Percentiles rank a stretch among this genome's conserved stretches.
Evolutionary conservation across 2,329 filamentous ascomycete species (phyloP).

Genomic region (Fusarium sp.): DNA sequence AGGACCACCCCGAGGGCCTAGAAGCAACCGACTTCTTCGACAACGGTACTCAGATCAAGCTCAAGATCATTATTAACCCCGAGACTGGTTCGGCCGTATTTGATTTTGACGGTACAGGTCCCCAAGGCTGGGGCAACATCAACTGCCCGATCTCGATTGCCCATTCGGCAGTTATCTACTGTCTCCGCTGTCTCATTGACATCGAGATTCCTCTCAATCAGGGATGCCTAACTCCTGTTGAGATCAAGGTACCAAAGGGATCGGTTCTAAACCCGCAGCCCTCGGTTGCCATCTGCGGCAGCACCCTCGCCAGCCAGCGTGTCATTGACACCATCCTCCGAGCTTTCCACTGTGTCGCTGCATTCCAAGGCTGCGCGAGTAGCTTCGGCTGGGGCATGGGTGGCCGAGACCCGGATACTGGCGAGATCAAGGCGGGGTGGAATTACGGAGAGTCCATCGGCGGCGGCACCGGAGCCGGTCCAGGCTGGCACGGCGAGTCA

Average conservation of each 20-base stretch:
- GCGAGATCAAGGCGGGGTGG: slow-evolving; percentile 67
- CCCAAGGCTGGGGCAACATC: not conserved
- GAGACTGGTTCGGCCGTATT: slow-evolving; percentile 71
- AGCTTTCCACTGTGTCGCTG: not conserved
- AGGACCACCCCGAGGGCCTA: not conserved
- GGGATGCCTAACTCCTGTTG: slow-evolving; percentile 81
- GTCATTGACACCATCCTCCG: not conserved
- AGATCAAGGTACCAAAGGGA: slow-evolving; percentile 76
- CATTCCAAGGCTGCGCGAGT: not conserved
- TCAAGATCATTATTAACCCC: slow-evolving; percentile 77
- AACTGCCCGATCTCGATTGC: slow-evolving; percentile 45
- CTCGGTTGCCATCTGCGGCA: not conserved
- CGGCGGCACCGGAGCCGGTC: slow-evolving; percentile 79
- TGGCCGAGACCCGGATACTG: not conserved
- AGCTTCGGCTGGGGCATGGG: not conserved
- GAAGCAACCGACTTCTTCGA: slow-evolving; percentile 74
- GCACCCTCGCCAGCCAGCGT: not conserved
- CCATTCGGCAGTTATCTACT: slow-evolving; percentile 79
- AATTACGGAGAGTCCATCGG: slow-evolving; percentile 90
- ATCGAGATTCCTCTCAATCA: slow-evolving; percentile 89
- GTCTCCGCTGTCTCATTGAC: slow-evolving; percentile 80
- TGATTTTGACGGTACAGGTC: not conserved
- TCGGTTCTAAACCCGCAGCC: slow-evolving; percentile 65
- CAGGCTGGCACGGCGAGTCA: slow-evolving; percentile 76
- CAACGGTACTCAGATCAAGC: slow-evolving; percentile 80